Conservation (phyloP, 768 basidiomycete species). For the Sporobolomyces phaffii region DNA sequence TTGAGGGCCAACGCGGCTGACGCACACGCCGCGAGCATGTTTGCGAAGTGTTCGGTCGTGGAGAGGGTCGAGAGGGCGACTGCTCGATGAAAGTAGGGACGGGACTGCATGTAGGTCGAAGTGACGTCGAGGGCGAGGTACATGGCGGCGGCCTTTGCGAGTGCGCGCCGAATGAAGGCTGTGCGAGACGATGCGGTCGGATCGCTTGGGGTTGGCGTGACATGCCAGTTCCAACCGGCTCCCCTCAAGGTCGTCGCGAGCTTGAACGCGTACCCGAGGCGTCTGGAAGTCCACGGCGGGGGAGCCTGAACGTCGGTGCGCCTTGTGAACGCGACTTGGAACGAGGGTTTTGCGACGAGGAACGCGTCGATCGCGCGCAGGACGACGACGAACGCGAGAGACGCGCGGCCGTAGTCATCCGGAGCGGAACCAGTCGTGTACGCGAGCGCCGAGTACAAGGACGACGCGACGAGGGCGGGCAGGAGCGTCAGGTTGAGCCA, state of each 20-base stretch:
- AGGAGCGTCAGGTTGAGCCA: background rate
- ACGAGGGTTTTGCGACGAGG: conserved; percentile 6
- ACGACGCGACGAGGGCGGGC: background rate
- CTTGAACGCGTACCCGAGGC: conserved; percentile 3
- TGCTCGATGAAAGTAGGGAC: conserved; percentile 2
- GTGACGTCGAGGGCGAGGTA: background rate
- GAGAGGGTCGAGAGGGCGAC: background rate
- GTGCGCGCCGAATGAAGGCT: background rate
- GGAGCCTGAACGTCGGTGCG: background rate
- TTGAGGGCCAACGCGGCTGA: background rate
- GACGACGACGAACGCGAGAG: background rate
- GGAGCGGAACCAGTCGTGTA: conserved; percentile 6
- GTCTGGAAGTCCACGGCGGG: background rate
- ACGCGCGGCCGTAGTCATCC: conserved; percentile 5
- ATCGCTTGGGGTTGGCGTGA: background rate
- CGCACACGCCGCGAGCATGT: background rate
- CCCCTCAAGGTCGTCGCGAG: background rate
- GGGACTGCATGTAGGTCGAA: conserved; percentile 11
- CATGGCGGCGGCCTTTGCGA: background rate
- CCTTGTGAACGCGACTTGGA: background rate
- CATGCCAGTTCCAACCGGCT: conserved; percentile 4
- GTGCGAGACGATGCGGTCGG: background rate
- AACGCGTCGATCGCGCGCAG: conserved; percentile 6
- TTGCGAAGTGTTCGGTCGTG: background rate
- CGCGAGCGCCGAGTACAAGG: background rate